Percentiles rank a stretch among this genome's conserved stretches.
Conservation (phyloP, 2,329 filamentous ascomycete genomes). For the Westerdykella ornata region DNA sequence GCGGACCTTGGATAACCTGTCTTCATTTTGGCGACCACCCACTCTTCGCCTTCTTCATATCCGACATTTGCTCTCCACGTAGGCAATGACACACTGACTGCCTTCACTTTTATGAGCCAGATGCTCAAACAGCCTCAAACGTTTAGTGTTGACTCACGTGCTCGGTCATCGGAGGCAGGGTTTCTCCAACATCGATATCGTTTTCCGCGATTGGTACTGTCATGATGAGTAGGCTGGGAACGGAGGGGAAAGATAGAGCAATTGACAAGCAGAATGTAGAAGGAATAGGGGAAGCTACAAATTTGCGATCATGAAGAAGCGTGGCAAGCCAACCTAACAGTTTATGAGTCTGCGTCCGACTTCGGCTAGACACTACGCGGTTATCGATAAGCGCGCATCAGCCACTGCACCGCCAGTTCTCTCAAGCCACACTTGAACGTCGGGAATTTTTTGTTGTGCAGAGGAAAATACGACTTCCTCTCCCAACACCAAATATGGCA, state of each 20-base stretch:
- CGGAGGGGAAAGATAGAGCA: conserved; percentile 4
- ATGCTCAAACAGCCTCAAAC: background rate
- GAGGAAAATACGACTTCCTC: background rate
- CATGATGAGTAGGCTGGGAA: conserved; percentile 4
- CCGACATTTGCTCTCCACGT: conserved; percentile 87
- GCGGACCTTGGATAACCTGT: conserved; percentile 80
- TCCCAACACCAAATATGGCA: conserved; percentile 21
- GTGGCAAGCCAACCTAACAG: background rate
- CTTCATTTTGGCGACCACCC: conserved; percentile 77
- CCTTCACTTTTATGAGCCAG: conserved; percentile 48
- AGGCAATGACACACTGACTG: conserved; percentile 90
- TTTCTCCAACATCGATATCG: conserved; percentile 35
- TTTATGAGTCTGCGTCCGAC: conserved; percentile 16
- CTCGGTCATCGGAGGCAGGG: conserved; percentile 35
- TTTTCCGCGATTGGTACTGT: conserved; percentile 29
- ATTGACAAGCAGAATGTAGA: conserved; percentile 3
- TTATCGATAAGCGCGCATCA: conserved; percentile 28
- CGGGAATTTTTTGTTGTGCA: too few relatives aligned
- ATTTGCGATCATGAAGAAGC: background rate
- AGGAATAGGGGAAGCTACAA: conserved; percentile 1
- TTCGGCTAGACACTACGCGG: conserved; percentile 15
- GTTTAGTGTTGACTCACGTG: conserved; percentile 31
- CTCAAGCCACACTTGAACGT: background rate
- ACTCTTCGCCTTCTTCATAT: conserved; percentile 86
- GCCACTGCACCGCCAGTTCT: conserved; percentile 9